phyloP scores from a whole-genome alignment of 1,139 yeast genomes.

The Meyerozyma carpophila region DNA sequence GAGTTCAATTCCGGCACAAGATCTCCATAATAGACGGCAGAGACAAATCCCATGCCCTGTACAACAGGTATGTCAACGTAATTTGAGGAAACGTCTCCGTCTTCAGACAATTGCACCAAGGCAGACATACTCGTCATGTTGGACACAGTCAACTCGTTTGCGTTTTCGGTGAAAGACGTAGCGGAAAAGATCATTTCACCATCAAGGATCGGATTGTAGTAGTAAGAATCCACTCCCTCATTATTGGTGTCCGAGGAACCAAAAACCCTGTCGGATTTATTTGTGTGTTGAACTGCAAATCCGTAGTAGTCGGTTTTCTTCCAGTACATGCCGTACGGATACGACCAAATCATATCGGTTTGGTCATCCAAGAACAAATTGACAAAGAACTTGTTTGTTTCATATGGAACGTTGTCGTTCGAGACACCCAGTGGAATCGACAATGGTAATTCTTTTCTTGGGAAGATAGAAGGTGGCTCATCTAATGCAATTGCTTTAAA shows the following conservation, averaged over 20 bases:
- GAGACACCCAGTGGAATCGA: slow-evolving; percentile 43
- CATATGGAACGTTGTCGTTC: slow-evolving; percentile 46
- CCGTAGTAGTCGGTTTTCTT: slow-evolving; percentile 20
- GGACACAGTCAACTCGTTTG: slow-evolving; percentile 36
- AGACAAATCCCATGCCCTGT: slow-evolving; percentile 78
- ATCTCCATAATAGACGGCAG: slow-evolving; percentile 57
- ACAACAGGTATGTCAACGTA: slow-evolving; percentile 38
- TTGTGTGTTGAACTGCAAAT: slow-evolving; percentile 5
- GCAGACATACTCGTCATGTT: slow-evolving; percentile 55
- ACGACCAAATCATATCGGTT: slow-evolving; percentile 64
- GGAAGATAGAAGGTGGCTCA: slow-evolving; percentile 47
- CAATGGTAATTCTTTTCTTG: slow-evolving; percentile 46
- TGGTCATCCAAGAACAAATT: slow-evolving; percentile 68
- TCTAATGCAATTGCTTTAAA: slow-evolving; percentile 45
- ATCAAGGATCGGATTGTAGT: slow-evolving; percentile 49
- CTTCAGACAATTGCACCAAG: slow-evolving; percentile 39
- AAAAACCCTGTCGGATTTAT: slow-evolving; percentile 3
- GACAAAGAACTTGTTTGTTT: slow-evolving; percentile 82
- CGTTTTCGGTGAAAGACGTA: slow-evolving; percentile 31
- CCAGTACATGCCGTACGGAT: slow-evolving; percentile 78
- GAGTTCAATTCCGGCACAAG: slow-evolving; percentile 52
- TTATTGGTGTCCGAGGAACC: slow-evolving; percentile 8
- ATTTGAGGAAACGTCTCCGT: slow-evolving; percentile 12
- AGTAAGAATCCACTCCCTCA: slow-evolving; percentile 29
- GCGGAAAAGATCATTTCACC: slow-evolving; percentile 57